Percentiles rank a stretch among this genome's conserved stretches.
Evolutionary conservation across 2,329 filamentous ascomycete species (phyloP).

Genomic region (Epichloe typhina): DNA sequence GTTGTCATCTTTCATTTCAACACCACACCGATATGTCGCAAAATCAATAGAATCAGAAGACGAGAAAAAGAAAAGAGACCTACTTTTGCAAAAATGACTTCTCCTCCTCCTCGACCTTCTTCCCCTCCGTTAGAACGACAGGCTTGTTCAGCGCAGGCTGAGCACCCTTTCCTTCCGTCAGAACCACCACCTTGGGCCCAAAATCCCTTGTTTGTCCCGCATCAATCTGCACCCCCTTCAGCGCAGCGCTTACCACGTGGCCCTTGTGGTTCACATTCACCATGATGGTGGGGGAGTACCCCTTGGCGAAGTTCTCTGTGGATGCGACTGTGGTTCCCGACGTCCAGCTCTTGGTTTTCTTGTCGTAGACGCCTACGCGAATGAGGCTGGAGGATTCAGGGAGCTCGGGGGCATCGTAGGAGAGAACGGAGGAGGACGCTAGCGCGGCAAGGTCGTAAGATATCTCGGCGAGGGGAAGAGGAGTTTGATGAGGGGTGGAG

Average conservation of each 20-base stretch:
- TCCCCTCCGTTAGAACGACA: constrained; percentile 48
- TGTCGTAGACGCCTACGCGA: constrained; percentile 45
- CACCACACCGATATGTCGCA: neutral
- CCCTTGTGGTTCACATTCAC: constrained; percentile 35
- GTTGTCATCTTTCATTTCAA: neutral
- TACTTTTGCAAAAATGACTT: constrained; percentile 57
- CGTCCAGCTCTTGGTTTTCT: constrained; percentile 31
- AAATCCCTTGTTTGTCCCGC: constrained; percentile 53
- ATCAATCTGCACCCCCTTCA: constrained; percentile 46
- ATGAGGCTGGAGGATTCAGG: constrained; percentile 33
- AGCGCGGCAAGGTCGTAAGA: constrained; percentile 36
- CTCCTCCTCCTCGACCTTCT: constrained; percentile 41
- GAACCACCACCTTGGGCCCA: constrained; percentile 43
- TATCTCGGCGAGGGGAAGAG: constrained; percentile 39
- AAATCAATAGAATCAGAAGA: neutral
- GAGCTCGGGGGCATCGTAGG: constrained; percentile 44
- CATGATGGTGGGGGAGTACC: constrained; percentile 41
- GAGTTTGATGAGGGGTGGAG: constrained; percentile 15
- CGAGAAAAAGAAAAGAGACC: constrained; percentile 14
- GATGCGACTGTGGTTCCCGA: constrained; percentile 43
- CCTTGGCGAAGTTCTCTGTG: constrained; percentile 45
- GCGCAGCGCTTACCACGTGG: constrained; percentile 34
- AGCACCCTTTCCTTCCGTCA: constrained; percentile 34
- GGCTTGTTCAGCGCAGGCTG: constrained; percentile 50
- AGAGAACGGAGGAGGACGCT: constrained; percentile 31